These are phyloP conservation scores for Trichosanthes truncata DNA, from an alignment of 306 rosid genomes.

Conservation along the genomic window DNA sequence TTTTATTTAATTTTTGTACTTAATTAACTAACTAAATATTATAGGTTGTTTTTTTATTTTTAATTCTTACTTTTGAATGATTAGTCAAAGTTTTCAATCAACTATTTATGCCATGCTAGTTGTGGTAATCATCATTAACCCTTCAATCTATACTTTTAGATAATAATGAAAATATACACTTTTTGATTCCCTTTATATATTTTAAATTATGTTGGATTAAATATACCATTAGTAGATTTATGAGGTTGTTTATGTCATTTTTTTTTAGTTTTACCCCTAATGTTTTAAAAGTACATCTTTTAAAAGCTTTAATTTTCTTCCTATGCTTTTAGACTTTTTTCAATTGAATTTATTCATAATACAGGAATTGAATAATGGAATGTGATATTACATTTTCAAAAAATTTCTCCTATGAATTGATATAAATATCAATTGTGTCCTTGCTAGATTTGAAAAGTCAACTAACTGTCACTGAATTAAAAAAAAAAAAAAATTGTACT, in stretches of 20 bases:
- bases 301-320: too few species aligned
- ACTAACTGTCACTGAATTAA: neutral
- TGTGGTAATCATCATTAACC: constrained; percentile 1
- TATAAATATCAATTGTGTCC: neutral
- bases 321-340: too few species aligned
- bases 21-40: neutral
- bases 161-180: neutral
- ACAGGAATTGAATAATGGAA: too few species aligned
- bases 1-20: neutral
- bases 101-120: neutral
- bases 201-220: neutral
- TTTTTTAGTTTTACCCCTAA: too few species aligned
- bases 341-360: too few species aligned
- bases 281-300: too few species aligned
- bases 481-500: neutral
- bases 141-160: neutral
- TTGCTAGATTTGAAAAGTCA: neutral
- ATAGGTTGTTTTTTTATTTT: neutral
- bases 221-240: too few species aligned
- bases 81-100: neutral
- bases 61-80: neutral
- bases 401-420: too few species aligned
- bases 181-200: neutral
- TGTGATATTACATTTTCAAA: too few species aligned
- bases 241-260: too few species aligned